phyloP scores from a whole-genome alignment of 2,329 filamentous ascomycete species.

The Aspergillus alliaceus region DNA sequence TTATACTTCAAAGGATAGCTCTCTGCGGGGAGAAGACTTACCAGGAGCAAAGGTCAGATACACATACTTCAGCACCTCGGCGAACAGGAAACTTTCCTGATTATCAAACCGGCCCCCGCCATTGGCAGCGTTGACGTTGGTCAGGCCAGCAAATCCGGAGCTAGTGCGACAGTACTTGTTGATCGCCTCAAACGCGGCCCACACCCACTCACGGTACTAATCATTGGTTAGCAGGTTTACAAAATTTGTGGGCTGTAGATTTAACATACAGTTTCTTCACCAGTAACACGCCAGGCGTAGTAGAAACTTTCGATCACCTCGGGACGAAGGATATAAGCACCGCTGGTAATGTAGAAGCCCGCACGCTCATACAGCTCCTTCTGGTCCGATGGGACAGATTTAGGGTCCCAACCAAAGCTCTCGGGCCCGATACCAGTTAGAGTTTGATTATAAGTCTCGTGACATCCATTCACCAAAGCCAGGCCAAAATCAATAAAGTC shows the following conservation, averaged over 20 bases:
- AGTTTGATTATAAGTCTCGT: constrained; percentile 69
- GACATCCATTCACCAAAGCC: constrained; percentile 69
- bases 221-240: constrained; percentile 9
- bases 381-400: constrained; percentile 48
- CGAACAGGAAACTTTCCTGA: constrained; percentile 86
- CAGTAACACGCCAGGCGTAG: constrained; percentile 81
- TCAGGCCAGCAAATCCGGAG: constrained; percentile 66
- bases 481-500: constrained; percentile 75
- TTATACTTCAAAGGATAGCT: background rate
- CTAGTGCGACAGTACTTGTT: constrained; percentile 62
- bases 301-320: constrained; percentile 84
- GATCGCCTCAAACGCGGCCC: constrained; percentile 73
- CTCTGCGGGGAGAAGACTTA: constrained; percentile 13
- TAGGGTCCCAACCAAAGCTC: constrained; percentile 62
- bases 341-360: constrained; percentile 69
- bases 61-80: constrained; percentile 82
- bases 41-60: constrained; percentile 66
- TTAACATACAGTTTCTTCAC: constrained; percentile 57
- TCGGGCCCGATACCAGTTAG: constrained; percentile 77
- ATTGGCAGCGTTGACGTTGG: constrained; percentile 62
- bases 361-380: constrained; percentile 61
- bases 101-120: constrained; percentile 67
- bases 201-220: constrained; percentile 78
- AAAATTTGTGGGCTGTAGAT: background rate
- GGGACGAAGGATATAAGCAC: constrained; percentile 68